Base-by-base conservation (phyloP, 371 early-diverging fungal genomes). In the Lichtheimia ornata region DNA sequence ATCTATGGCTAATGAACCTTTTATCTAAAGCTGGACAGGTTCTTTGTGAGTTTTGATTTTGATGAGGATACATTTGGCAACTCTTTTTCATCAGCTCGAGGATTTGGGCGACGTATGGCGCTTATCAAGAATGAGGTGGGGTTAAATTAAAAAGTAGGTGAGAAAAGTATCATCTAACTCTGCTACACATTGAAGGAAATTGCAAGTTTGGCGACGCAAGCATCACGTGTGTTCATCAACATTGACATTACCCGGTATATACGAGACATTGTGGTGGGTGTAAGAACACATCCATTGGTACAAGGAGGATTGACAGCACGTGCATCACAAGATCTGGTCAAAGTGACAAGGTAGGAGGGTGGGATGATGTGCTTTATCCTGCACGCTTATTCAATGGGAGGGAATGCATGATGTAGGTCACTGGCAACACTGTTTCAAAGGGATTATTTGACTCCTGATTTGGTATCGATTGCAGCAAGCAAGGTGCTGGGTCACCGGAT, bases 291-390 rank as follows among this genome's bases (percentile, higher is more conserved):
- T 62, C 84, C 84, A 5, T 61, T 74, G 22, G 79, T 87, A 7
- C 79, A 77, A 50, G 83, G 85, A 25, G 87, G 87, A 0, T 35
- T 87, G 24, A 87, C 87, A n/a, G 76, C 87, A 7, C 65, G 85
- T 35, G 74, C 85, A 27, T 84, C 84, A 3, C 73, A 81, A 50
- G 87, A 87, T 58, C 66, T 87, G 6, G 80, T 82, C 40, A 65
- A 59, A 1, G 84, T 85, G 7, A 77, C 82, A 62, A 85, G 75
- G 85, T 83, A 75, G 83, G 82, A 75, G 61, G 69, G 42, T 1
- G 1, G 35, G 2, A 11, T 11, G n/a, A 1, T n/a, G 20, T 20
- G n/a, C 1, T 20, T 3, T 52, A 17, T 35, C n/a, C 15, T 25
- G 24, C 35, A 13, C 17, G 27, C 1, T 24, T 20, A 45, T 20